Conservation (phyloP, 352 stramenopile species). For the Globisporangium canariense region DNA sequence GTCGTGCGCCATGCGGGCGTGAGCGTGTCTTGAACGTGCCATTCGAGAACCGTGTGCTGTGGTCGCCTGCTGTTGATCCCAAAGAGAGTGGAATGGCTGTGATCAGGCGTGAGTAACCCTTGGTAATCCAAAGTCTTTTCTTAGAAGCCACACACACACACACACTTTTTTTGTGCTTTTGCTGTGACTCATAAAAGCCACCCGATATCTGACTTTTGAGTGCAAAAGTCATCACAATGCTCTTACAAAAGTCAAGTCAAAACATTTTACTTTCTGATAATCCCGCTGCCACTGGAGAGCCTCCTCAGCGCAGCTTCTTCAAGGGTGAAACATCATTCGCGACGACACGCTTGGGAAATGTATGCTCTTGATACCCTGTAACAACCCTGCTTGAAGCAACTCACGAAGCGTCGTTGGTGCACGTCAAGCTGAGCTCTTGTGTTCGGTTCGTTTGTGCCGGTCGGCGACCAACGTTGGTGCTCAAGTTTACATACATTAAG, state of each 20-base stretch:
- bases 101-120: constrained; percentile 1
- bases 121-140: neutral
- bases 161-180: neutral
- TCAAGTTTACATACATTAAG: constrained; percentile 4
- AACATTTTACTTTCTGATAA: no score
- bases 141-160: neutral
- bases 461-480: neutral
- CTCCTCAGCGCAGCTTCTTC: neutral
- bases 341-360: neutral
- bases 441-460: neutral
- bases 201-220: no score
- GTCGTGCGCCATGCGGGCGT: no score
- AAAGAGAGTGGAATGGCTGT: neutral
- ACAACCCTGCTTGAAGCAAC: no score
- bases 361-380: no score
- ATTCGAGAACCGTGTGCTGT: no score
- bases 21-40: no score
- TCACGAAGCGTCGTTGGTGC: no score
- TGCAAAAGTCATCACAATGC: no score
- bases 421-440: neutral
- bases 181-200: no score
- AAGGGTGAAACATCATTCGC: neutral
- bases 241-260: no score
- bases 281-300: neutral
- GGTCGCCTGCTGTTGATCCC: neutral